These are phyloP conservation scores for Endocarpon pusillum DNA, from an alignment of 495 filamentous ascomycete genomes.

Conservation along the genomic window DNA sequence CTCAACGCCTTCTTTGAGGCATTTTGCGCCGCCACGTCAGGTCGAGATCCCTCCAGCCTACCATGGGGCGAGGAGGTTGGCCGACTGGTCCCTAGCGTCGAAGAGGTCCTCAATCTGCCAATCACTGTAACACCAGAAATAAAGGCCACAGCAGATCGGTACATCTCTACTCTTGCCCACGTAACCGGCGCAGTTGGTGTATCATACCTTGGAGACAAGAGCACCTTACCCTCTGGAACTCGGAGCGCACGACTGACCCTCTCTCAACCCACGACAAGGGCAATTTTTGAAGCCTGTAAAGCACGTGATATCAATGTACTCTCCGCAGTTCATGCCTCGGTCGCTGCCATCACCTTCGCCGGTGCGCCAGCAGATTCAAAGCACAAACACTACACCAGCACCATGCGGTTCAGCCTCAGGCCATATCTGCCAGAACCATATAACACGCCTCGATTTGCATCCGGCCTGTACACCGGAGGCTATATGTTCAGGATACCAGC, in stretches of 20 bases:
- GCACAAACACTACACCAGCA: conserved; percentile 17
- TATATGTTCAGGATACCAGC: conserved; percentile 11
- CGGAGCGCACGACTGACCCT: conserved; percentile 5
- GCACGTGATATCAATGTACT: conserved; percentile 7
- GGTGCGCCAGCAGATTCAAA: conserved; percentile 8
- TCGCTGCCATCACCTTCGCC: conserved; percentile 14
- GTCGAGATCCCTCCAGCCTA: conserved; percentile 6
- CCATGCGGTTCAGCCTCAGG: conserved; percentile 15
- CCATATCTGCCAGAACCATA: conserved; percentile 15
- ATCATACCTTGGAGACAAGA: conserved; percentile 8
- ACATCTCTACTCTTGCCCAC: conserved; percentile 7
- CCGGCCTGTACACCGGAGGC: conserved; percentile 14
- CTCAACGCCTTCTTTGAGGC: conserved; percentile 13
- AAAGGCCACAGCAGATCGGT: conserved; percentile 4
- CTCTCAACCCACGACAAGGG: conserved; percentile 6
- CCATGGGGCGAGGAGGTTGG: conserved; percentile 16
- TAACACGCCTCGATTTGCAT: conserved; percentile 10
- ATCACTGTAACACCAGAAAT: conserved; percentile 4
- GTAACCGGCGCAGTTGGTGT: conserved; percentile 8
- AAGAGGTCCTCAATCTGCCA: conserved; percentile 12
- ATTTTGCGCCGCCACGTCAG: conserved; percentile 6
- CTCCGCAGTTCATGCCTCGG: conserved; percentile 15
- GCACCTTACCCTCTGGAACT: conserved; percentile 10
- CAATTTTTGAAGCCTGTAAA: conserved; percentile 6
- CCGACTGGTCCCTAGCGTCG: conserved; percentile 14